Evolutionary conservation across 2,329 filamentous ascomycete species (phyloP), one percentile per base, ranked within the genome.

Genomic region (Huntiella savannae): DNA sequence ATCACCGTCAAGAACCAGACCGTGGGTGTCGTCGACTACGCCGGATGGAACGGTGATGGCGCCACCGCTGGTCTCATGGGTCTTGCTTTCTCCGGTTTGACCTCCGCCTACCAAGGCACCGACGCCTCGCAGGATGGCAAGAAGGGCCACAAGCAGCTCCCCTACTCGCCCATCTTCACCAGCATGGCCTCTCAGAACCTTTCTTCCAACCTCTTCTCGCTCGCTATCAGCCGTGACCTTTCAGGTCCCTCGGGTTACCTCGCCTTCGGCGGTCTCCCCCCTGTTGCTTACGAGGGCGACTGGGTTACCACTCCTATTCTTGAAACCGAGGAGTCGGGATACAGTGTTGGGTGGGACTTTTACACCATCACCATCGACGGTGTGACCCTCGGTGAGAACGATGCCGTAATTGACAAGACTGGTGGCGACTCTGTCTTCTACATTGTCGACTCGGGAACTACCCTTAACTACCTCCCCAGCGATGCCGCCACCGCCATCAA

Each of bases 361-460:
- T 47, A 47, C 33, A 47, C 54, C 35, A 52, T 51, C 39, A 53
- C 55, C 50, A 51, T 48, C 17, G 54, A 56, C 28, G 54, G 52
- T 49, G 47, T 46, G 4, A 39, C 42, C 12, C 37, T 45, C 8
- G 41, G 37, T 19, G 16, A n/a, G 19, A 28, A 35, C 50, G 10
- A 53, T 48, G 6, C 51, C 45, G 8, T 52, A 52, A 12, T 48
- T 48, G 3, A 52, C 50, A 7, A 48, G 47, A 22, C 49, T 47
- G 28, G 49, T 49, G 16, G 54, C 50, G 16, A 17, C 33, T 12
- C 19, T 11, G 40, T 39, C 13, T 40, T 19, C 13, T 47, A 47
- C 34, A 55, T 55, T 36, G 53, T 57, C 46, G 54, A 57, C 52
- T 55, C 53, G 13, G 54, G 55, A 33, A 55, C 54, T n/a, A 55